Evolutionary conservation across 805 yeast genomes (phyloP).

Genomic region (Schwanniomyces polymorphus): DNA sequence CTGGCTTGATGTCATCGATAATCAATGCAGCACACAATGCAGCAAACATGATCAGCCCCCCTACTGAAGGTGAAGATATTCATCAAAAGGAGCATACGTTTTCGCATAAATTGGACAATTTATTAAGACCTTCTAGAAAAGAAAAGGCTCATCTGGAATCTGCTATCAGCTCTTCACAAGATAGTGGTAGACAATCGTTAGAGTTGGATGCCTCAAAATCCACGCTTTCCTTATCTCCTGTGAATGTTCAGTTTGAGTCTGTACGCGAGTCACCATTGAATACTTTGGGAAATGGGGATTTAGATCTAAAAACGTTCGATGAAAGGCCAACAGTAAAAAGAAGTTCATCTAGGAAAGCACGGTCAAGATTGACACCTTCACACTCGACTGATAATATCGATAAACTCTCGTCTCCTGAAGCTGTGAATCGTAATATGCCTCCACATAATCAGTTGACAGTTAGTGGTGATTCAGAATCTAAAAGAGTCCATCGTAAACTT

Average conservation of each 20-base stretch:
- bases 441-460: conserved; percentile 13
- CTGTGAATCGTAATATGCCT: conserved; percentile 13
- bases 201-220: background rate
- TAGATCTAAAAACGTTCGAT: conserved; percentile 22
- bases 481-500: conserved; percentile 20
- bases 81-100: conserved; percentile 15
- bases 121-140: conserved; percentile 19
- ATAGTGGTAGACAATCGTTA: background rate
- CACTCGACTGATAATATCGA: conserved; percentile 17
- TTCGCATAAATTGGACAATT: conserved; percentile 22
- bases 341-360: background rate
- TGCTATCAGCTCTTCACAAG: background rate
- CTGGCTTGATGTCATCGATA: conserved; percentile 44
- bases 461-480: conserved; percentile 16
- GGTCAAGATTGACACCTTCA: conserved; percentile 13
- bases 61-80: conserved; percentile 8
- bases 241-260: conserved; percentile 47
- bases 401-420: conserved; percentile 16
- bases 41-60: conserved; percentile 22
- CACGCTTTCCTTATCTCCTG: conserved; percentile 5
- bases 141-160: conserved; percentile 10
- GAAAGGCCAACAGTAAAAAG: background rate
- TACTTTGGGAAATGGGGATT: conserved; percentile 50
- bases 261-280: conserved; percentile 46
- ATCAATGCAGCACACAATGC: conserved; percentile 51